A percentile compares a stretch with the other conserved stretches of the same genome.
phyloP scores from a whole-genome alignment of 2,329 filamentous ascomycete genomes.

The Diaporthe eres region DNA sequence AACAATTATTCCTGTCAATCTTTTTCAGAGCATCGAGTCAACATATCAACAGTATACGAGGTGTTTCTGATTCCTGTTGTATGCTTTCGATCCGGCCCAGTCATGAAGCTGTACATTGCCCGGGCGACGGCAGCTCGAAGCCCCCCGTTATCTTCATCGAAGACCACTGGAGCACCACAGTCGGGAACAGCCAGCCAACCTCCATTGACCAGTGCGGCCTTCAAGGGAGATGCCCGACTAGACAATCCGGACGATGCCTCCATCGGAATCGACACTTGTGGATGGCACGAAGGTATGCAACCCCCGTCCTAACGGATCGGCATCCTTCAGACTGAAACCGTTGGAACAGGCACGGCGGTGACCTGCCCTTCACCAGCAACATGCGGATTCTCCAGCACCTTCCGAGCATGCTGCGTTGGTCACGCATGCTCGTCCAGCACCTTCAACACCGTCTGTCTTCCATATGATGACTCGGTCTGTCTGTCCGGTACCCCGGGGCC shows the following conservation, averaged over 20 bases:
- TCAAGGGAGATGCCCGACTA: too few relatives aligned
- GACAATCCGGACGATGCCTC: neutral
- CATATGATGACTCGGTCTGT: neutral
- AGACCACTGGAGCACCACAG: too few relatives aligned
- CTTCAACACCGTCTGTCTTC: neutral
- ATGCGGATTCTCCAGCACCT: neutral
- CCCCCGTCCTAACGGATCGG: too few relatives aligned
- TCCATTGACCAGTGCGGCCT: neutral
- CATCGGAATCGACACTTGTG: constrained; percentile 4
- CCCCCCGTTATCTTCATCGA: too few relatives aligned
- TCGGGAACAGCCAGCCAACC: neutral
- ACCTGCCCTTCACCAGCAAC: neutral
- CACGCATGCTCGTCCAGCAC: constrained; percentile 12
- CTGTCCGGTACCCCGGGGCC: neutral
- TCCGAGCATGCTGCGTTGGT: neutral
- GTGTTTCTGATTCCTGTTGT: too few relatives aligned
- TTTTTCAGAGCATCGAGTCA: too few relatives aligned
- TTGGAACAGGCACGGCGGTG: neutral
- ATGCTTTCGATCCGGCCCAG: too few relatives aligned
- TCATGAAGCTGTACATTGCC: too few relatives aligned
- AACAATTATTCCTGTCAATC: too few relatives aligned
- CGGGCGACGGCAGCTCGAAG: too few relatives aligned
- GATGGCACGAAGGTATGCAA: neutral
- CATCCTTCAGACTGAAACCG: neutral
- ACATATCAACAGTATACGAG: too few relatives aligned